Evolutionary conservation across 768 basidiomycete species (phyloP).

Genomic region (Tubosaeta sp.): DNA sequence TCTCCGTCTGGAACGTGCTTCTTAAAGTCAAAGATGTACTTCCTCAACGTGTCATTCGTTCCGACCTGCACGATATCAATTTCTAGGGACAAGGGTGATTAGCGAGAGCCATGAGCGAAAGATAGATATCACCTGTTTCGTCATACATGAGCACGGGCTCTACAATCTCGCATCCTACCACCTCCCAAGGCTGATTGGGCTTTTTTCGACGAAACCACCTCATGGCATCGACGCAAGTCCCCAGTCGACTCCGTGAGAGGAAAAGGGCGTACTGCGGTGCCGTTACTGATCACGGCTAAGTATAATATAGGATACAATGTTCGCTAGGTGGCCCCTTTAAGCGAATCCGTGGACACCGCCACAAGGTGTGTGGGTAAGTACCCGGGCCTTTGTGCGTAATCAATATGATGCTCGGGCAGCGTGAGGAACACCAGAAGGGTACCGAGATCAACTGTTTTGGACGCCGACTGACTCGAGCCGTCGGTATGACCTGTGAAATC

Average conservation of each 20-base stretch:
- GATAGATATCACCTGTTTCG: constrained; percentile 47
- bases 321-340: constrained; percentile 11
- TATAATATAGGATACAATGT: constrained; percentile 1
- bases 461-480: not conserved
- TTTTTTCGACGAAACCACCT: constrained; percentile 50
- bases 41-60: constrained; percentile 50
- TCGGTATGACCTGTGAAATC: not conserved
- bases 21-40: constrained; percentile 59
- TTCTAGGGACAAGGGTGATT: constrained; percentile 36
- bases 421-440: not conserved
- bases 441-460: not conserved
- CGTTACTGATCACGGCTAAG: constrained; percentile 12
- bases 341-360: constrained; percentile 18
- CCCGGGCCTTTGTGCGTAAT: constrained; percentile 1
- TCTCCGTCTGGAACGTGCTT: constrained; percentile 40
- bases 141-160: constrained; percentile 63
- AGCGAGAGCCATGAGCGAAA: constrained; percentile 3
- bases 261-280: constrained; percentile 13
- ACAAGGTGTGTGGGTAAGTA: constrained; percentile 3
- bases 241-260: constrained; percentile 15
- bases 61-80: constrained; percentile 55
- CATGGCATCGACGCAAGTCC: constrained; percentile 19
- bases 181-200: constrained; percentile 67
- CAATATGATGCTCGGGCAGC: constrained; percentile 4
- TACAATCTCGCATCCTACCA: constrained; percentile 61